Base-by-base conservation (phyloP, 495 filamentous ascomycete species). In the Penicillium pancosmium region DNA sequence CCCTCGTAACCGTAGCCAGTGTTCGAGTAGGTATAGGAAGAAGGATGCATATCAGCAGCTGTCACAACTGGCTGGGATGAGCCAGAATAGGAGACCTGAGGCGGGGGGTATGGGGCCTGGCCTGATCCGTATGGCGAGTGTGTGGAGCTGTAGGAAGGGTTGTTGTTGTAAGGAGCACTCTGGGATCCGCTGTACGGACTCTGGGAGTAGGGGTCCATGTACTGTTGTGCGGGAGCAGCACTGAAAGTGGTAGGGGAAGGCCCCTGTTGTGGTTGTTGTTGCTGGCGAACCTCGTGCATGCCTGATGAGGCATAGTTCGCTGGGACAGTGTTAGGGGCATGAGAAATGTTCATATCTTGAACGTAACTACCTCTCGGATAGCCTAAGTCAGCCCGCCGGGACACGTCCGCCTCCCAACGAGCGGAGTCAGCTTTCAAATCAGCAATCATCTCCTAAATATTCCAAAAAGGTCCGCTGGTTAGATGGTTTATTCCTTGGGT, bases 401-500 rank as follows among this genome's bases (percentile, higher is more conserved):
- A 68, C 73, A 84, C 80, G 54, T 91, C 89, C 67, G 84, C 81
- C 72, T 89, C 86, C 91, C 90, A 96, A 68, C 89, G 84, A 66
- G 80, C 80, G 23, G 91, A 93, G 74, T 94, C 91, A 69, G 82
- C 80, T 70, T 91, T 91, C 58, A 96, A 74, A 78, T 96, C 91
- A 76, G 86, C 81, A 66, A 93, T 91, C 91, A 93, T 93, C 71
- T 90, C 88, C 91, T 95, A 68, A 50, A 68, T 47, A 31, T 49
- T 44, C 57, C 46, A 46, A 64, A 69, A 53, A 57, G 54, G 59
- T 51, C 55, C 52, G 50, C 43, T 55, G 40, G 61, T 69, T 55
- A 64, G 67, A 63, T 63, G 57, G n/a, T 15, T 56, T 59, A 50
- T 57, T 50, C 41, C 41, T 49, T 16, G 58, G 38, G 18, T 55